Conservation (phyloP, 495 filamentous ascomycete genomes). For the Xylaria flabelliformis region DNA sequence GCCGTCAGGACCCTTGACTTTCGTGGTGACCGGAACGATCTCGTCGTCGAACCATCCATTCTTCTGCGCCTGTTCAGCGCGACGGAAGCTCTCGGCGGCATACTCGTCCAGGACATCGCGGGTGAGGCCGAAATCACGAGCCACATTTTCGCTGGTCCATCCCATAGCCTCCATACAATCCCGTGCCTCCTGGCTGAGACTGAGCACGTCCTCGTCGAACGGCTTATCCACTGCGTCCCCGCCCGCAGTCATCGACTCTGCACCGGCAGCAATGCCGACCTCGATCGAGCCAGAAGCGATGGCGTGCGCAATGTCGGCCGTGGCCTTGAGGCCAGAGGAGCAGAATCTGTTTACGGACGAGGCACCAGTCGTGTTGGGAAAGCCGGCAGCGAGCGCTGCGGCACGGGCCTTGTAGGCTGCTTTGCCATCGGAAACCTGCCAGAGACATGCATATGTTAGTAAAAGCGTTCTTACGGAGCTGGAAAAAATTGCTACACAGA, state of each 20-base stretch:
- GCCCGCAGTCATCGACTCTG: slow-evolving; percentile 82
- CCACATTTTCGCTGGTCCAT: slow-evolving; percentile 97
- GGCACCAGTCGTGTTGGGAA: slow-evolving; percentile 85
- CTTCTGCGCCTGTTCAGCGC: slow-evolving; percentile 91
- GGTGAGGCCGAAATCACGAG: slow-evolving; percentile 82
- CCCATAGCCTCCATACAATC: slow-evolving; percentile 98
- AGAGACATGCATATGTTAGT: slow-evolving; percentile 2
- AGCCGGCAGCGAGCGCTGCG: slow-evolving; percentile 87
- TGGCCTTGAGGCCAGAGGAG: slow-evolving; percentile 92
- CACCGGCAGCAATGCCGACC: slow-evolving; percentile 83
- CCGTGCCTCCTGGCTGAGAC: slow-evolving; percentile 71
- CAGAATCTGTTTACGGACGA: slow-evolving; percentile 94
- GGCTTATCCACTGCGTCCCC: slow-evolving; percentile 70
- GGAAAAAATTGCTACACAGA: no score
- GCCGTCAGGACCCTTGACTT: slow-evolving; percentile 82
- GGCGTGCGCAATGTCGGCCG: slow-evolving; percentile 91
- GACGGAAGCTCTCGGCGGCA: slow-evolving; percentile 83
- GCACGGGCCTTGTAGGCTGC: slow-evolving; percentile 89
- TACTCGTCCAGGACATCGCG: slow-evolving; percentile 83
- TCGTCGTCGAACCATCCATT: slow-evolving; percentile 93
- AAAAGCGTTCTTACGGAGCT: not conserved
- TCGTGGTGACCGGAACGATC: slow-evolving; percentile 84
- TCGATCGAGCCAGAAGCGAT: slow-evolving; percentile 84
- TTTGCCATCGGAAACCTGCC: slow-evolving; percentile 81
- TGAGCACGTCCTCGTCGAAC: slow-evolving; percentile 79